A percentile compares a stretch with the other conserved stretches of the same genome.
phyloP scores from a whole-genome alignment of 352 stramenopile species.

The Poterioochromonas sp. region DNA sequence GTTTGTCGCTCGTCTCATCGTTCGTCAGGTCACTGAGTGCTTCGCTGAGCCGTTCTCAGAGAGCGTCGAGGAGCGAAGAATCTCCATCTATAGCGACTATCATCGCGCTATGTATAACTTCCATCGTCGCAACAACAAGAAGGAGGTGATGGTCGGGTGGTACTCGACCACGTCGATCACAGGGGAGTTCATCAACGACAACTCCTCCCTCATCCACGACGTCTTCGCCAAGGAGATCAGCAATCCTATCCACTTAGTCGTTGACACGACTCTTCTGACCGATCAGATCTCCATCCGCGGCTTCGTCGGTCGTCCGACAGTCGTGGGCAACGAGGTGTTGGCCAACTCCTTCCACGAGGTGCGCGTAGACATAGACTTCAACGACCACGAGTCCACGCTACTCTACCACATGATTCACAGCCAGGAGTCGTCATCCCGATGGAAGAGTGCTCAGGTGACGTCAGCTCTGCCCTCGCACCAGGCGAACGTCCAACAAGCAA shows the following conservation, averaged over 20 bases:
- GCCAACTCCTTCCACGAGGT: neutral
- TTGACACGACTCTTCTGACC: neutral
- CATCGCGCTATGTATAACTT: neutral
- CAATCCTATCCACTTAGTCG: neutral
- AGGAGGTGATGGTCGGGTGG: constrained; percentile 14
- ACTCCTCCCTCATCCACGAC: constrained; percentile 2
- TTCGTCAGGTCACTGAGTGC: neutral
- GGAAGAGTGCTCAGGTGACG: neutral
- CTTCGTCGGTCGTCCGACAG: neutral
- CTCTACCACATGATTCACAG: neutral
- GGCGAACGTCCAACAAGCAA: neutral
- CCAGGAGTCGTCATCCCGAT: neutral
- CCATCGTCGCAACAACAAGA: neutral
- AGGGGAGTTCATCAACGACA: neutral
- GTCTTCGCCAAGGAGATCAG: neutral
- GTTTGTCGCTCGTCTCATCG: neutral
- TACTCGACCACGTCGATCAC: neutral
- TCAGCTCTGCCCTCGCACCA: neutral
- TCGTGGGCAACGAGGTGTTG: neutral
- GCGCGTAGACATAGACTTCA: neutral
- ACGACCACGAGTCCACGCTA: neutral
- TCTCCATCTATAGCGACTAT: constrained; percentile 2
- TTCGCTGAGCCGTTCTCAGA: neutral
- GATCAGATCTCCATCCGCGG: neutral
- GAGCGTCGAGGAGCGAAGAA: neutral